Base-by-base conservation (phyloP, 352 stramenopile genomes). In the Phytophthora constricta region DNA sequence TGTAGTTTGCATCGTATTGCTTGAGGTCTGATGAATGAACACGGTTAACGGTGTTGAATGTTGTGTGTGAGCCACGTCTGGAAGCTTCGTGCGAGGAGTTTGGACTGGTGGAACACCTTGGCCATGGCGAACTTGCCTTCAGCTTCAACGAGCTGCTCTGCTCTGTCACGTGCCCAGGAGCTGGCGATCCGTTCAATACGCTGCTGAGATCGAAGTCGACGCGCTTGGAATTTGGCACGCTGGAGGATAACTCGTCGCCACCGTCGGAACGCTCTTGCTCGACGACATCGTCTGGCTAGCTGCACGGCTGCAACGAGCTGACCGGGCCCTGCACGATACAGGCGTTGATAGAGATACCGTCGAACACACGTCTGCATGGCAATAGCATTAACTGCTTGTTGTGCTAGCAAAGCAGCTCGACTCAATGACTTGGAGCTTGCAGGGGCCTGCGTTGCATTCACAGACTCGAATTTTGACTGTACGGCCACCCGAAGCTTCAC, bases 51-150 rank as follows among this genome's bases (percentile, higher is more conserved):
- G n/a, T 23, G 25, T 23, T 48, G 19, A 17, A 37, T 4, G 39
- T 20, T 68, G 28, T 25, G 39, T 46, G 19, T 52, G 7, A 84
- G 42, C 74, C 72, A 84, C 0, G 41, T 34, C 0, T 58, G 56
- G 34, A 80, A 62, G 5, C 59, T 51, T 1, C 23, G 17, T 2
- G 46, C 60, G 9, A 79, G 45, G n/a, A 74, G 34, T 41, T 72
- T 77, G 4, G 60, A 31, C 16, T 74, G 66, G n/a, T 81, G 49
- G 23, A 79, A 89, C 25, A 66, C 64, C 52, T 89, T 86, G 3
- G 73, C 77, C 31, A 78, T 57, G 1, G 62, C 77, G 57, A 77
- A 89, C 53, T 87, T 87, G 17, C 77, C 77, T 37, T 87, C 77
- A 5, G 20, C 57, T 17, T 71, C 46, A 0, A 80, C 53, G 22